phyloP scores from a whole-genome alignment of 2,329 filamentous ascomycete genomes.

The Hymenoscyphus scutula region DNA sequence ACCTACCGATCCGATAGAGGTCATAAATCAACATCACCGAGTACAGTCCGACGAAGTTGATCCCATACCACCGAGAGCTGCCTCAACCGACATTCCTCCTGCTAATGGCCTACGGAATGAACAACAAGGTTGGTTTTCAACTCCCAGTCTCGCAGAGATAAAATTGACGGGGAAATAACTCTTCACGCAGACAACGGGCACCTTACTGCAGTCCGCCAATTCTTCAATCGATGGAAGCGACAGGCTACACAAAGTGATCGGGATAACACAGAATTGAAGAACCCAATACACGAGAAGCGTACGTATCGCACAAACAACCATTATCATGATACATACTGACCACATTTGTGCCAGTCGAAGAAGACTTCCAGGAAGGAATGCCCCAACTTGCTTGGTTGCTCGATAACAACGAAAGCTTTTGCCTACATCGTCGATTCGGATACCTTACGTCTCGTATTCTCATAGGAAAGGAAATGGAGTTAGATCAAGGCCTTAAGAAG shows the following conservation, averaged over 20 bases:
- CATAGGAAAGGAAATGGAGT: conserved; percentile 14
- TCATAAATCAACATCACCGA: too few species aligned
- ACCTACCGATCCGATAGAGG: too few species aligned
- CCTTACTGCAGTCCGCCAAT: too few species aligned
- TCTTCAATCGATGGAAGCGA: neutral
- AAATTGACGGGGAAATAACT: too few species aligned
- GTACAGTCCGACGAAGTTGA: too few species aligned
- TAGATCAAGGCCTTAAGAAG: conserved; percentile 7
- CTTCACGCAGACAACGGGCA: too few species aligned
- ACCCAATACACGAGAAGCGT: neutral
- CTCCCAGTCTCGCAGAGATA: too few species aligned
- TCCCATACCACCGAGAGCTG: too few species aligned
- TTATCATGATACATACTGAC: neutral
- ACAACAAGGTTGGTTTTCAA: too few species aligned
- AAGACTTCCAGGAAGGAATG: conserved; percentile 9
- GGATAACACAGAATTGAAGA: neutral
- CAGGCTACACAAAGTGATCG: neutral
- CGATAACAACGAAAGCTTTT: conserved; percentile 20
- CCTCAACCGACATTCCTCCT: too few species aligned
- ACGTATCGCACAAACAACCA: neutral
- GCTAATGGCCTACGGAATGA: too few species aligned
- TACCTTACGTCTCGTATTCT: conserved; percentile 11
- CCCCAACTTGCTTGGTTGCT: conserved; percentile 16
- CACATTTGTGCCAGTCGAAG: neutral
- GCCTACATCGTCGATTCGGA: conserved; percentile 19